A percentile compares a stretch with the other conserved stretches of the same genome.
phyloP scores from a whole-genome alignment of 352 stramenopile species.

The Globisporangium uncinulatum region DNA sequence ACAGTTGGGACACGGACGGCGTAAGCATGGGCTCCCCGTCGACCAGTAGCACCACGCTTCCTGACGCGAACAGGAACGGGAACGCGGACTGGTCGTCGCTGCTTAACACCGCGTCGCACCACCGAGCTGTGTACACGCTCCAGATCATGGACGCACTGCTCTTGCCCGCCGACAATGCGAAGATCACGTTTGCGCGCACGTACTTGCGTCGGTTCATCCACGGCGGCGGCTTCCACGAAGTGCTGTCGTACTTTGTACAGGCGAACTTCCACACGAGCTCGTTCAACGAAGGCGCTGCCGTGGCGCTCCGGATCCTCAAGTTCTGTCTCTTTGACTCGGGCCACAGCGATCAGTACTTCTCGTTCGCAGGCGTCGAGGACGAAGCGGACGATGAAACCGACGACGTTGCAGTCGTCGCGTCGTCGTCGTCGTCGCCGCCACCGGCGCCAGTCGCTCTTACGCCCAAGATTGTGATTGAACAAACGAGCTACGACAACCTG shows the following conservation, averaged over 20 bases:
- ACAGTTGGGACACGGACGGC: slow-evolving; percentile 23
- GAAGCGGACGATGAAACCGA: slow-evolving; percentile 10
- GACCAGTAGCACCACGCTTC: slow-evolving; percentile 2
- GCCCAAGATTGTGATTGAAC: slow-evolving; percentile 45
- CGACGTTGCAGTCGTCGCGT: too few species aligned
- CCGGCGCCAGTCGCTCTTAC: too few species aligned
- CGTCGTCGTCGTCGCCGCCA: too few species aligned
- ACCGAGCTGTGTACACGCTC: slow-evolving; percentile 82
- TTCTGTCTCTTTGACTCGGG: slow-evolving; percentile 78
- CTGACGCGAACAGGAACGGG: slow-evolving; percentile 17
- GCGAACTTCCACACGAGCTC: slow-evolving; percentile 61
- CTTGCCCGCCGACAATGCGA: slow-evolving; percentile 56
- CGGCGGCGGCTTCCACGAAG: slow-evolving; percentile 73
- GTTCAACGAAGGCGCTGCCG: slow-evolving; percentile 81
- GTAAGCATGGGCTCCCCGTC: slow-evolving; percentile 33
- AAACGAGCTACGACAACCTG: slow-evolving; percentile 60
- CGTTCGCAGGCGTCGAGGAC: slow-evolving; percentile 12
- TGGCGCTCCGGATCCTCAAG: slow-evolving; percentile 79
- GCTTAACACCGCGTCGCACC: slow-evolving; percentile 63
- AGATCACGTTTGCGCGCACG: slow-evolving; percentile 46
- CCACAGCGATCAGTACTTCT: slow-evolving; percentile 44
- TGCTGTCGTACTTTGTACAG: slow-evolving; percentile 78
- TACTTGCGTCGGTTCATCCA: slow-evolving; percentile 75
- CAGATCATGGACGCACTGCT: slow-evolving; percentile 85
- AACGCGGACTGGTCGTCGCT: slow-evolving; percentile 51